A percentile compares a stretch with the other conserved stretches of the same genome.
Conservation (phyloP, 2,329 filamentous ascomycete genomes). For the Xylaria sp. region DNA sequence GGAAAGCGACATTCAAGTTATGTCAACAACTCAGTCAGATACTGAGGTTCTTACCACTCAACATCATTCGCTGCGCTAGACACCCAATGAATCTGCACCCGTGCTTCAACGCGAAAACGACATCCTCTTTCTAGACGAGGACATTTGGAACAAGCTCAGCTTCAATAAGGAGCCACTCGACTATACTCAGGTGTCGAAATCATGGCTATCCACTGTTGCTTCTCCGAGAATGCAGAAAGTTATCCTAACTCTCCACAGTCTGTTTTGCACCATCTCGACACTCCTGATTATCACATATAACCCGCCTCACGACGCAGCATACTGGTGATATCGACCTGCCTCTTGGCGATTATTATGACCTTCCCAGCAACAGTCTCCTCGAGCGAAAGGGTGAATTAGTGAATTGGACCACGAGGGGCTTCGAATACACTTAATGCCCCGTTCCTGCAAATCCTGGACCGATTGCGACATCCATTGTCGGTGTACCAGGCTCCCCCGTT, state of each 20-base stretch:
- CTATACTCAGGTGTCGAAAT: not conserved
- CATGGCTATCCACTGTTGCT: slow-evolving; percentile 1
- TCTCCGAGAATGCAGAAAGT: not conserved
- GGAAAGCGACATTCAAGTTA: not conserved
- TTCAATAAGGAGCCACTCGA: slow-evolving; percentile 1
- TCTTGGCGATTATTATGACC: not conserved
- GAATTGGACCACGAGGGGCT: not conserved
- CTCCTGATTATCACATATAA: not conserved
- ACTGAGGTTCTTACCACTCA: not conserved
- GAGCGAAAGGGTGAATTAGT: not conserved
- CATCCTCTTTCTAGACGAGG: slow-evolving; percentile 1
- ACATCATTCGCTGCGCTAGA: not conserved
- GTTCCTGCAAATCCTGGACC: not conserved
- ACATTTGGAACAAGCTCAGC: not conserved
- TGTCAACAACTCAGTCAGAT: not conserved
- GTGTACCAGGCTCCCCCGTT: too few relatives aligned
- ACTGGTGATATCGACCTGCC: not conserved
- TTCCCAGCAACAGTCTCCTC: not conserved
- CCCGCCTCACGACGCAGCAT: not conserved
- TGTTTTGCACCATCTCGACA: not conserved
- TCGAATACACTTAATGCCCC: not conserved
- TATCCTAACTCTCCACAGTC: not conserved
- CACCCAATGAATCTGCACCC: not conserved
- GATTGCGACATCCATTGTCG: not conserved
- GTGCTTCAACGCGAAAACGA: not conserved